These are phyloP conservation scores for Phytopythium sindhum DNA, from an alignment of 352 stramenopile species.

Conservation along the genomic window DNA sequence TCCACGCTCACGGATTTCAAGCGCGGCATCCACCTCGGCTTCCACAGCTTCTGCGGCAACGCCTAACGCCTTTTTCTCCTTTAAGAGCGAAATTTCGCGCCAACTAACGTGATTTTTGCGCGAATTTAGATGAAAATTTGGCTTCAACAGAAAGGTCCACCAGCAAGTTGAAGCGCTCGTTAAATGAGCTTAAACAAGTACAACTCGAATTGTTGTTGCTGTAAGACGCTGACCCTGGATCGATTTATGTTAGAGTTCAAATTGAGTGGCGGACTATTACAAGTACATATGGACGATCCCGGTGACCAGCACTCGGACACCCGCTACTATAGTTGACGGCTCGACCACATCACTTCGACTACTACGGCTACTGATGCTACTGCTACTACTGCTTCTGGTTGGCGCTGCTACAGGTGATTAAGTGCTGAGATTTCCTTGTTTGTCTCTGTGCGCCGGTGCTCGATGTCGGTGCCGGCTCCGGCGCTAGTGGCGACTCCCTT, in stretches of 20 bases:
- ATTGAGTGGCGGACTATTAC: no score
- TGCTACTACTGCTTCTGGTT: not conserved
- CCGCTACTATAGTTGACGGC: no score
- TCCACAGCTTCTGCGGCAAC: constrained; percentile 61
- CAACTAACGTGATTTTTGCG: no score
- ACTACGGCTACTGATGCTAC: no score
- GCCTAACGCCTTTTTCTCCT: constrained; percentile 20
- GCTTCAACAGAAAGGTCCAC: not conserved
- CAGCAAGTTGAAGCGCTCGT: not conserved
- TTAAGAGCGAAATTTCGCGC: not conserved
- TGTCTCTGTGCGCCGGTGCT: constrained; percentile 32
- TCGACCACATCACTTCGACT: no score
- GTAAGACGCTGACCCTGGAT: not conserved
- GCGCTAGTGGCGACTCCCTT: not conserved
- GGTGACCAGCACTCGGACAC: no score
- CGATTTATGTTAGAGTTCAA: not conserved
- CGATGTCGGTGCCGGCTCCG: constrained; percentile 29
- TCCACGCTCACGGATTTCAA: constrained; percentile 56
- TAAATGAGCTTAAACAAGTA: not conserved
- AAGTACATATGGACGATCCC: no score
- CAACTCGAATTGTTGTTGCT: not conserved
- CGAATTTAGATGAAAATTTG: no score
- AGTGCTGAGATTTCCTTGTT: not conserved
- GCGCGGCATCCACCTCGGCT: constrained; percentile 58
- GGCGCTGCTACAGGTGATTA: not conserved